Evolutionary conservation across 305 asterid species (phyloP).

Genomic region (Rubia peregrina): DNA sequence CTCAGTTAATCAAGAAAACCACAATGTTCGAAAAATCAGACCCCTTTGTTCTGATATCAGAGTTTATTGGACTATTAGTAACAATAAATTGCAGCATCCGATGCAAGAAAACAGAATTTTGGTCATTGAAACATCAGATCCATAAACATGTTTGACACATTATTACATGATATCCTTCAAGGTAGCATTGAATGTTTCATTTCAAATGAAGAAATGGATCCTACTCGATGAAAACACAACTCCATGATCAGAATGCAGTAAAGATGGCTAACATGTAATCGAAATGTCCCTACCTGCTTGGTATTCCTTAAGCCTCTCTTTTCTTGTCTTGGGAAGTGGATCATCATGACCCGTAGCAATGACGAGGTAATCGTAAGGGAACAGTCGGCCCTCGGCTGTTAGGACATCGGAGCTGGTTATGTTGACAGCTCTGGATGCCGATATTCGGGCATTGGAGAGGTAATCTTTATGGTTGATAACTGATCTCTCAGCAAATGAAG

Average conservation of each 20-base stretch:
- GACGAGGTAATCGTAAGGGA: constrained; percentile 66
- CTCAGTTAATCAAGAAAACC: not conserved
- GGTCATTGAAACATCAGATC: too few species aligned
- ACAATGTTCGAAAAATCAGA: not conserved
- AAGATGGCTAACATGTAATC: too few species aligned
- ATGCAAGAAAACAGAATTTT: not conserved
- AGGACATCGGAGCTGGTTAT: constrained; percentile 49
- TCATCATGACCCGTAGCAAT: constrained; percentile 76
- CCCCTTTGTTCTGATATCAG: not conserved
- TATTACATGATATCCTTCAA: too few species aligned
- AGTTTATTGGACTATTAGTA: not conserved
- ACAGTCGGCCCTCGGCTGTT: constrained; percentile 51
- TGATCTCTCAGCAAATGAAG: constrained; percentile 63
- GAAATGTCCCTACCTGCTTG: constrained; percentile 36
- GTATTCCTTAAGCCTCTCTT: constrained; percentile 47
- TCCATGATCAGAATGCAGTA: too few species aligned
- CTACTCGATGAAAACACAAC: too few species aligned
- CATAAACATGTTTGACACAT: too few species aligned
- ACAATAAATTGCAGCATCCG: not conserved
- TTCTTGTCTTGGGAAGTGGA: constrained; percentile 38
- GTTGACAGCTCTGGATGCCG: constrained; percentile 52
- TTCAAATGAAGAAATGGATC: too few species aligned
- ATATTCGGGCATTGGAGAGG: constrained; percentile 57
- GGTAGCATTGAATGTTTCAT: not conserved
- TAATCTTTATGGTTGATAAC: constrained; percentile 68